Conservation (phyloP, 2,329 filamentous ascomycete species). For the Pestalotiopsis fici region DNA sequence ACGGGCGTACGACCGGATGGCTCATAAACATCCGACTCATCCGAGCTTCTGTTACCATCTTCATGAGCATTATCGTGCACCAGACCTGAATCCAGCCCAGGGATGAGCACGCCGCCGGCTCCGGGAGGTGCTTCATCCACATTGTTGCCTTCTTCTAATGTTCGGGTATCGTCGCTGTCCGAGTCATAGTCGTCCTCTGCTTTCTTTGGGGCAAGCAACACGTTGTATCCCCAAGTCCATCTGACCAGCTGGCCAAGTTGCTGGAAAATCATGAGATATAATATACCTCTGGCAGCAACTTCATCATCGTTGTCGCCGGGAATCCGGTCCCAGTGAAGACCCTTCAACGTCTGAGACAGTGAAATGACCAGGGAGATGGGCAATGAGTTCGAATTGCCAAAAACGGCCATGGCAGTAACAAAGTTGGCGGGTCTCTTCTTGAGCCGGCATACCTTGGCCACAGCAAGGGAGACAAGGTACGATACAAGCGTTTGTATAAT, state of each 20-base stretch:
- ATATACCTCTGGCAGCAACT: conserved; percentile 87
- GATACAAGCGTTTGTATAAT: conserved; percentile 84
- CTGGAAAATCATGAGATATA: conserved; percentile 96
- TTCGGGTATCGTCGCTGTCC: conserved; percentile 26
- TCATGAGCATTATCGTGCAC: conserved; percentile 32
- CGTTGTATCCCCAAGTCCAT: conserved; percentile 98
- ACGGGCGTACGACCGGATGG: conserved; percentile 59
- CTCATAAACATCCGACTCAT: conserved; percentile 51
- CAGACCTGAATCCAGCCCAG: conserved; percentile 40
- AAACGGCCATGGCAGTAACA: conserved; percentile 94
- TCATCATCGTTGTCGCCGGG: conserved; percentile 94
- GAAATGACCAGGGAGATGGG: conserved; percentile 96
- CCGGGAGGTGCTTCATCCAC: conserved; percentile 43
- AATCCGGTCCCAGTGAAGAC: conserved; percentile 90
- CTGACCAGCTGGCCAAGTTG: conserved; percentile 92
- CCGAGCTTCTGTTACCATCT: conserved; percentile 31
- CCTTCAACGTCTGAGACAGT: conserved; percentile 86
- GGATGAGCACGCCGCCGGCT: conserved; percentile 42
- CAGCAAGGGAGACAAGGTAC: conserved; percentile 70
- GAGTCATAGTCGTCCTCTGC: conserved; percentile 67
- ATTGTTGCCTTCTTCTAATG: conserved; percentile 61
- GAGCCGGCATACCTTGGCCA: conserved; percentile 79
- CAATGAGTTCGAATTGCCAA: conserved; percentile 97
- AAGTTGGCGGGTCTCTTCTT: conserved; percentile 88
- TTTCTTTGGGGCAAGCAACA: conserved; percentile 84